phyloP scores from a whole-genome alignment of 2,329 filamentous ascomycete genomes.

The Colletotrichum musae region DNA sequence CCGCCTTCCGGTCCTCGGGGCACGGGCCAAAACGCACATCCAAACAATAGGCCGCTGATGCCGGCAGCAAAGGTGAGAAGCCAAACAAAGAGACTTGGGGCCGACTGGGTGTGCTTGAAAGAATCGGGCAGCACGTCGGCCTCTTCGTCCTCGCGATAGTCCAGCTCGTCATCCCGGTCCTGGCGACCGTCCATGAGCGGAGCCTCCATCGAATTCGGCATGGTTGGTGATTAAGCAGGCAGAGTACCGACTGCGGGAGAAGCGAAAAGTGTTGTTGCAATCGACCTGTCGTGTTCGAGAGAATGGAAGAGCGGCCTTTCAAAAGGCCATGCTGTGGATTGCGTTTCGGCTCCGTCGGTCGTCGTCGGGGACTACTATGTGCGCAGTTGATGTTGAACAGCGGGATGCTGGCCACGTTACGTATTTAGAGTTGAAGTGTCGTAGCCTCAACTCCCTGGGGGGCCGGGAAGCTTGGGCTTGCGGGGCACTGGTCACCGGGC shows the following conservation, averaged over 20 bases:
- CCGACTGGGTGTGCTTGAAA: conserved; percentile 31
- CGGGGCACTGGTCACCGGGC: conserved; percentile 34
- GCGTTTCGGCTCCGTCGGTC: conserved; percentile 35
- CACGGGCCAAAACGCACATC: conserved; percentile 64
- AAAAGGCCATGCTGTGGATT: conserved; percentile 34
- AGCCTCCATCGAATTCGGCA: conserved; percentile 40
- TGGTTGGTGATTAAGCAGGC: conserved; percentile 17
- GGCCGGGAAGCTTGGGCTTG: conserved; percentile 33
- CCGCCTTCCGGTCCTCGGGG: neutral
- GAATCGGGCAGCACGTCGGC: conserved; percentile 38
- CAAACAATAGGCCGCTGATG: conserved; percentile 77
- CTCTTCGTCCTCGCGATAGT: conserved; percentile 48
- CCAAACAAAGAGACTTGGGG: conserved; percentile 70
- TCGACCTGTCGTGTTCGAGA: conserved; percentile 21
- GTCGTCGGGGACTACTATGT: conserved; percentile 4
- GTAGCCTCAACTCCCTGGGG: conserved; percentile 33
- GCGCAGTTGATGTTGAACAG: conserved; percentile 9
- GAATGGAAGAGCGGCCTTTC: conserved; percentile 23
- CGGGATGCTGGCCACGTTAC: conserved; percentile 39
- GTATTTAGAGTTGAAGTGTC: conserved; percentile 38
- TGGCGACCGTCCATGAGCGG: conserved; percentile 41
- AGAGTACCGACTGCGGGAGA: neutral
- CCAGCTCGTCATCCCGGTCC: conserved; percentile 48
- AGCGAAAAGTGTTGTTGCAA: neutral
- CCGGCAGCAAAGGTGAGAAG: conserved; percentile 75